Base-by-base conservation (phyloP, 2,329 filamentous ascomycete genomes). In the Fusarium circinatum region DNA sequence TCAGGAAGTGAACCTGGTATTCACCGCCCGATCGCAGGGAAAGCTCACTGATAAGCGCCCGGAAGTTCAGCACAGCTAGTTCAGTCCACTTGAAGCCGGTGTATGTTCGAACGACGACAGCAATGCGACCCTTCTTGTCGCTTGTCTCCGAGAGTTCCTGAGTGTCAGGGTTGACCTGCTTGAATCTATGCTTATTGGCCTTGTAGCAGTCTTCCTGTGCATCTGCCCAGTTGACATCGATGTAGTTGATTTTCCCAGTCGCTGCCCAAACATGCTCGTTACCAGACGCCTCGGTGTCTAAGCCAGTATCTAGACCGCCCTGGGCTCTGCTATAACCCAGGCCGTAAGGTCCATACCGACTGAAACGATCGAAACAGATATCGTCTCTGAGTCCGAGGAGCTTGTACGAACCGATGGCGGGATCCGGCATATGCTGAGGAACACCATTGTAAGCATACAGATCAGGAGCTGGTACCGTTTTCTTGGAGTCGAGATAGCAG, bases 341-440 rank as follows among this genome's bases (percentile, higher is more conserved):
- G 0, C 95, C 95, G 78, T 98, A 98, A 0, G 94, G 92, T 0
- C 94, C 95, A 42, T 96, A 89, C 52, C 95, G 89, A 24, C 94
- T 93, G 79, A 94, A 97, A 11, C 95, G 89, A 78, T 98, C 95
- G 80, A 97, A 97, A 83, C 95, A 98, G 20, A 97, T 86, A 76
- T 96, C 92, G 69, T 94, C 88, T 28, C 91, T 86, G 45, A 97
- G 82, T 1, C 93, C 94, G 9, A 98, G 83, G 51, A 94, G 80
- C 20, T 90, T 86, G 79, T 96, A 92, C 0, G 93, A 95, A 8
- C 95, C 95, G 75, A 96, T 89, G 4, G 91, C 88, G 6, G 94
- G 90, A 57, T 95, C 91, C 1, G 95, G 93, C 82, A 95, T 93
- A 18, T 93, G 93, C 76, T 92, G 88, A 3, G 93, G 91, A 12